Evolutionary conservation across 208 protist species (phyloP).

Genomic region (Balamuthia mandrillaris): DNA sequence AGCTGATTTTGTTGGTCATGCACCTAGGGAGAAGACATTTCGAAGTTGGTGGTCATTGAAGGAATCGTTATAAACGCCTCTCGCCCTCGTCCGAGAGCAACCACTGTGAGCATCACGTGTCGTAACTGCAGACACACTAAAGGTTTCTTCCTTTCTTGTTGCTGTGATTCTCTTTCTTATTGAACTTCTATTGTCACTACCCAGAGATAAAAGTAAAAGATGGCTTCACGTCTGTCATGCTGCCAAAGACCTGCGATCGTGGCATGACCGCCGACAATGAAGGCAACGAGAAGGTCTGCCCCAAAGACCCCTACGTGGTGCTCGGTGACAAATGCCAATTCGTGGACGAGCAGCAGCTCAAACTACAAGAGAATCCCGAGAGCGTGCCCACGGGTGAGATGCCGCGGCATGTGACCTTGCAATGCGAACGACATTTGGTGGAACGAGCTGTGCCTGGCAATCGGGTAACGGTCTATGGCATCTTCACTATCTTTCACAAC

Average conservation of each 20-base stretch:
- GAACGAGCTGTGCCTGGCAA: conserved; percentile 63
- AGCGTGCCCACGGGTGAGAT: conserved; percentile 77
- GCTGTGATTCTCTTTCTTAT: background rate
- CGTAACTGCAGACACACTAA: conserved; percentile 33
- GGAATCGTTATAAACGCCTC: conserved; percentile 62
- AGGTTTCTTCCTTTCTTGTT: background rate
- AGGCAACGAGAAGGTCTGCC: conserved; percentile 43
- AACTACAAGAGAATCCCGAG: conserved; percentile 79
- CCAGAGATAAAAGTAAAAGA: background rate
- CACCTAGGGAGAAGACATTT: conserved; percentile 31
- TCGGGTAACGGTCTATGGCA: conserved; percentile 65
- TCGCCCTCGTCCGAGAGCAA: conserved; percentile 39
- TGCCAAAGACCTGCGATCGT: conserved; percentile 16
- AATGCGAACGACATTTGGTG: conserved; percentile 59
- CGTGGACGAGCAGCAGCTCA: conserved; percentile 72
- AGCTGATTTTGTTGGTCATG: no score
- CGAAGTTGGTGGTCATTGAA: conserved; percentile 45
- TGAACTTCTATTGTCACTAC: background rate
- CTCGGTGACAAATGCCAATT: conserved; percentile 58
- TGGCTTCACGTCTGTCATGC: background rate
- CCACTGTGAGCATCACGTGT: background rate
- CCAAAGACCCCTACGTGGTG: conserved; percentile 65
- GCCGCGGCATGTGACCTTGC: conserved; percentile 66
- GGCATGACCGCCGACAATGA: background rate
- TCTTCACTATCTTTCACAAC: conserved; percentile 66